Evolutionary conservation across 345 rosid species (phyloP).

Genomic region (Hibiscus mutabilis): DNA sequence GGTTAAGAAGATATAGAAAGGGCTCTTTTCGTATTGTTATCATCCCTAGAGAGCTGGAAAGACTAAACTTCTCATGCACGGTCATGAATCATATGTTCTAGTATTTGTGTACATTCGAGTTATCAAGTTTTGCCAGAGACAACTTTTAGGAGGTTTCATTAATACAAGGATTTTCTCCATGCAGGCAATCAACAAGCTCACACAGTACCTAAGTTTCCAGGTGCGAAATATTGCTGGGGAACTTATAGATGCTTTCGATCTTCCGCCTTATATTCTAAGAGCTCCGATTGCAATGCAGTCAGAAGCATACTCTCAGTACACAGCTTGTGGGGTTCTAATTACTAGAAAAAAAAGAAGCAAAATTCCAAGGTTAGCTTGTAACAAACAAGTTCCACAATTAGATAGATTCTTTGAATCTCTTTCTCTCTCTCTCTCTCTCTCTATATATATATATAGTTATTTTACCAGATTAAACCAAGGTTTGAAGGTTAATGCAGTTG

Average conservation of each 20-base stretch:
- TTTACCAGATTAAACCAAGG: not conserved
- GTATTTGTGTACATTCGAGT: not conserved
- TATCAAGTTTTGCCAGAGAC: not conserved
- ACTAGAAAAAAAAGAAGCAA: not conserved
- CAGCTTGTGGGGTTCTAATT: conserved; percentile 67
- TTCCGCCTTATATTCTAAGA: conserved; percentile 71
- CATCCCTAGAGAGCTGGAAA: not conserved
- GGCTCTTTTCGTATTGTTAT: not conserved
- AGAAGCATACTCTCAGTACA: conserved; percentile 80
- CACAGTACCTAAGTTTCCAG: conserved; percentile 82
- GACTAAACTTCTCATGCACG: not conserved
- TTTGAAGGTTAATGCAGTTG: not conserved
- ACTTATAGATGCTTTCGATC: conserved; percentile 74
- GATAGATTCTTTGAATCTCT: not conserved
- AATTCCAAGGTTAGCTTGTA: not conserved
- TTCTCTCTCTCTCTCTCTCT: no score
- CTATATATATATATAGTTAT: not conserved
- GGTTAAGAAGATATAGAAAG: not conserved
- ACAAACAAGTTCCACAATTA: not conserved
- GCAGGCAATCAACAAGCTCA: conserved; percentile 90
- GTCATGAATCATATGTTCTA: not conserved
- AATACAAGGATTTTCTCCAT: not conserved
- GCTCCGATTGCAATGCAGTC: conserved; percentile 96
- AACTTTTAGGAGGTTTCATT: not conserved
- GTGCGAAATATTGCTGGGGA: conserved; percentile 76